phyloP scores from a whole-genome alignment of 768 basidiomycete genomes.

The Pleurotus cornucopiae region DNA sequence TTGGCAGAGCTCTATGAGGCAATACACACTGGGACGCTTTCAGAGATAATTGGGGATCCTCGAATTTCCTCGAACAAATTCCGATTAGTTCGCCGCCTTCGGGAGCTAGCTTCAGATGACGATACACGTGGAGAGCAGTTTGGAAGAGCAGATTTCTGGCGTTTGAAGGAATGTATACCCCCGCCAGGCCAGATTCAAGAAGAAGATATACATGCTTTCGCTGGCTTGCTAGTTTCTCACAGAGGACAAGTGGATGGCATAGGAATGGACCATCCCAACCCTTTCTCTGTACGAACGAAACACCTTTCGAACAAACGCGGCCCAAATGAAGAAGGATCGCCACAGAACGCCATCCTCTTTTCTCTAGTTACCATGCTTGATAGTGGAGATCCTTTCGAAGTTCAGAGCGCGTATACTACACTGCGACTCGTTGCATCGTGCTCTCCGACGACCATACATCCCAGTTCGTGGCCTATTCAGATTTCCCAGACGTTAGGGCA shows the following conservation, averaged over 20 bases:
- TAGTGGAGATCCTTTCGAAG: slow-evolving; percentile 40
- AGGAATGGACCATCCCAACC: slow-evolving; percentile 41
- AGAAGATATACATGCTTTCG: slow-evolving; percentile 72
- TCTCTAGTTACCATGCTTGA: slow-evolving; percentile 58
- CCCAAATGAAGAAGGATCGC: slow-evolving; percentile 20
- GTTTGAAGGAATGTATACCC: slow-evolving; percentile 76
- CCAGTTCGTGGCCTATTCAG: slow-evolving; percentile 31
- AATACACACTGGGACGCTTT: slow-evolving; percentile 44
- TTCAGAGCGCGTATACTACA: slow-evolving; percentile 59
- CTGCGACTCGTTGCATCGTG: slow-evolving; percentile 55
- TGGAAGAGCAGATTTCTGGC: slow-evolving; percentile 71
- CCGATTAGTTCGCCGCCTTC: slow-evolving; percentile 64
- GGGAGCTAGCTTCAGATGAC: slow-evolving; percentile 36
- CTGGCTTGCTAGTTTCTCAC: slow-evolving; percentile 53
- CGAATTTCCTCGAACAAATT: slow-evolving; percentile 75
- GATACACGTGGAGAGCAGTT: slow-evolving; percentile 43
- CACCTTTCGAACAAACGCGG: slow-evolving; percentile 20
- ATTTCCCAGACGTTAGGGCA: slow-evolving; percentile 43
- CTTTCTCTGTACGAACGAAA: slow-evolving; percentile 37
- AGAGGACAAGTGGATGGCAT: slow-evolving; percentile 63
- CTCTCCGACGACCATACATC: slow-evolving; percentile 23
- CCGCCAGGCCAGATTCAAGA: slow-evolving; percentile 45
- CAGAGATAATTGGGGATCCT: slow-evolving; percentile 51
- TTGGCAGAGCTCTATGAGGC: slow-evolving; percentile 42
- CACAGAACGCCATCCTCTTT: slow-evolving; percentile 48